Evolutionary conservation across 345 rosid species (phyloP), one percentile per base, ranked within the genome.

Genomic region (Syzygium aqueum): DNA sequence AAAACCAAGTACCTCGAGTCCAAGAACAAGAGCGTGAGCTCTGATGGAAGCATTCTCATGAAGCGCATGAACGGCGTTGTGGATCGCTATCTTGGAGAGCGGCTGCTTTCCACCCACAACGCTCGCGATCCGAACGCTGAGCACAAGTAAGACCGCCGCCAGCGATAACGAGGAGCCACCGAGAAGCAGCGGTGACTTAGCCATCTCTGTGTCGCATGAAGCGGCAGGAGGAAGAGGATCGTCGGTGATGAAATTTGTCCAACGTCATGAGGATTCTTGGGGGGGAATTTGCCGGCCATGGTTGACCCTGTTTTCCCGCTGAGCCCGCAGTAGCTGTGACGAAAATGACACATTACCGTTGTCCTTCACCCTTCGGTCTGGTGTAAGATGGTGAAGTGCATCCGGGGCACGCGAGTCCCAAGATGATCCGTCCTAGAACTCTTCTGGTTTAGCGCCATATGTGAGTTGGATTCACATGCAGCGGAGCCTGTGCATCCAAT

Each of bases 21-120:
- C 91, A 86, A 88, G 88, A 63, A 89, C 84, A 14, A 53, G 40
- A 2, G 89, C 88, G 73, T 27, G 43, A 9, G 90, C 87, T 9
- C 85, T 86, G 61, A 89, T 40, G 40, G 89, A 90, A 88, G 89
- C 90, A 85, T 86, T 84, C 15, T 82, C 87, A 51, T 86, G 86
- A 85, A 90, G 85, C 54, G 89, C 88, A 30, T 27, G 85, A 56
- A 86, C 57, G 27, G 84, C 91, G 59, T 49, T 83, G 84, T 82
- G 87, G 77, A 91, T 88, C 37, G 89, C 89, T 53, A 88, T 77
- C 65, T 87, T 87, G 61, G 89, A 53, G 40, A 87, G 86, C 56
- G 91, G 89, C 40, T 89, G 91, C 67, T 87, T 89, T 6, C 89
- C 91, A 40, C 49, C 80, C 49, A 1, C 14, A 3, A 49, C 27